Evolutionary conservation across 148 eudicot species (phyloP), one percentile per base, ranked within the genome.

Genomic region (Nyssa sinensis): DNA sequence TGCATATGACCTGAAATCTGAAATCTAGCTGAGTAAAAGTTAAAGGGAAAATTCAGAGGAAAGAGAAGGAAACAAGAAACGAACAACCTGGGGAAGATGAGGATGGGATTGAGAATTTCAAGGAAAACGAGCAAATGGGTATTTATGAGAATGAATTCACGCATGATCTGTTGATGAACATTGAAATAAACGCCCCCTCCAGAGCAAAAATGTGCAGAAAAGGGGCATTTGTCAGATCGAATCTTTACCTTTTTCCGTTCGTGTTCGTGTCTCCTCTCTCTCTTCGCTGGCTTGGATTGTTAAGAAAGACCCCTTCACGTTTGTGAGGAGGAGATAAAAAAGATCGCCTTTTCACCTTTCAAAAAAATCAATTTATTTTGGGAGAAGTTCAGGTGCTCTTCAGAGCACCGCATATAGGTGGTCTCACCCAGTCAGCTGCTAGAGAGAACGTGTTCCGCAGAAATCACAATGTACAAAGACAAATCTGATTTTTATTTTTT

Each of bases 211-310:
- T 53, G 41, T 66, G 69, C 44, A 27, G 28, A 41, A 29, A 10
- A 62, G 24, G 27, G 57, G 23, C 35, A 61, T 11, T 60, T 29
- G 24, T 13, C 29, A 53, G 66, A 35, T 64, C 37, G 64, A 75
- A 37, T 66, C 37, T 32, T 63, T 25, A 27, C 74, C 28, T 44
- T 31, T 61, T 1, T 3, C 8, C 24, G 61, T 70, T 70, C 51
- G 74, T 35, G 75, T 35, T 70, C n/a, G 70, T 77, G 74, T 51
- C 79, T 70, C 79, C 79, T 70, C 70, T 77, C 27, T 62, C 35
- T 69, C 79, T 59, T 51, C 44, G 11, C 44, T 39, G 51, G 17
- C 51, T 44, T 44, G 17, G 16, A 44, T 44, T 44, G 51, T 44
- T n/a, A 44, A 12, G 51, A 44, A 44, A 19, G 51, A 44, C 51